Evolutionary conservation across 202 grass and related monocot genomes (phyloP).

Genomic region (Dendrocalamus latiflorus): DNA sequence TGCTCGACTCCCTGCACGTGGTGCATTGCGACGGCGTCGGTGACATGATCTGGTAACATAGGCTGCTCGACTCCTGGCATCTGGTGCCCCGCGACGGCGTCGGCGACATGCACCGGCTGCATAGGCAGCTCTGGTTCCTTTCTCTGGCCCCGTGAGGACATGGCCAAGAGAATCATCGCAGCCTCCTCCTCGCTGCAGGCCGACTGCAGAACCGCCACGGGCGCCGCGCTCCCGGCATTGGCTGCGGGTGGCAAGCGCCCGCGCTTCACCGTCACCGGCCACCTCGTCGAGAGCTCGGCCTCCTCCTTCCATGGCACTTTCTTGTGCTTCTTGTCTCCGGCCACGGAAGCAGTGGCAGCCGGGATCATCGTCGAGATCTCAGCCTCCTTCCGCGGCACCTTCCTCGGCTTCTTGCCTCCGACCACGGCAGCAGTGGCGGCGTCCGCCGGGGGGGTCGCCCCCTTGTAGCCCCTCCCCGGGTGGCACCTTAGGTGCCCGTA

Average conservation of each 20-base stretch:
- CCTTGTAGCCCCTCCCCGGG: constrained; percentile 36
- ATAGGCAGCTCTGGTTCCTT: not conserved
- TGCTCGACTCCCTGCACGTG: no score
- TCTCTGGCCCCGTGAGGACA: not conserved
- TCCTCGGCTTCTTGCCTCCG: not conserved
- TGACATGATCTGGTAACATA: no score
- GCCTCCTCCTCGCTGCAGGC: constrained; percentile 22
- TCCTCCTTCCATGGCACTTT: not conserved
- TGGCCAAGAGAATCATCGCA: constrained; percentile 19
- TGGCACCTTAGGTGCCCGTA: constrained; percentile 57
- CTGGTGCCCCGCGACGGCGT: not conserved
- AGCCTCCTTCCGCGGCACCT: not conserved
- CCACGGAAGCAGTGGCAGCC: not conserved
- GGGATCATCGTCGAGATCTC: not conserved
- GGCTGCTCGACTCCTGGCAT: no score
- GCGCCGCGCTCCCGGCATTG: not conserved
- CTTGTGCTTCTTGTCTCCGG: not conserved
- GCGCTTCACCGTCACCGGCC: constrained; percentile 21
- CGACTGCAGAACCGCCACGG: not conserved
- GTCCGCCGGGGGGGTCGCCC: constrained; percentile 17
- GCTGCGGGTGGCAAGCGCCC: not conserved
- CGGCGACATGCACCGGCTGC: not conserved
- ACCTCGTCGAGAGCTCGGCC: not conserved
- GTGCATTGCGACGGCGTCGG: no score
- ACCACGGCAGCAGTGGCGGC: not conserved